Base-by-base conservation (phyloP, 2,329 filamentous ascomycete genomes). In the Trichoderma guizhouense region DNA sequence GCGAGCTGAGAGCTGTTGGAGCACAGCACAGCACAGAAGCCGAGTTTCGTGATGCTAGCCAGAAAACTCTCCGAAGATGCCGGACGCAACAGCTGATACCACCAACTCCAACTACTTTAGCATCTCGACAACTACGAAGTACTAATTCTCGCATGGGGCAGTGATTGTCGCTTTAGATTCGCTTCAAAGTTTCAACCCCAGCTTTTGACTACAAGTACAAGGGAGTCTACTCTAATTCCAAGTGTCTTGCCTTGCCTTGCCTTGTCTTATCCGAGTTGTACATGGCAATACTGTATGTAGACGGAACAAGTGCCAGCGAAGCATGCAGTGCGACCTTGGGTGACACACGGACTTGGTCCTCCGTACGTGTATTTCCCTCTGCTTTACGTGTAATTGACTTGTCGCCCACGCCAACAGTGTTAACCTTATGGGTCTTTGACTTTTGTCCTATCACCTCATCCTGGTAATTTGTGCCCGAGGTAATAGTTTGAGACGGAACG, bases 1-100 rank as follows among this genome's bases (percentile, higher is more conserved):
- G 21, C n/a, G 8, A 32, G 65, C 51, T 57, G 24, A 26, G 34
- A 58, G 51, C 65, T 68, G 65, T 47, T 68, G 64, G 64, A 26
- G 21, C 14, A 30, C 43, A 36, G 32, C n/a, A 60, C 51, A 26
- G 14, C 14, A 30, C 43, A 36, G 34, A 39, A 60, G 53, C 34
- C 28, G 36, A 34, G 64, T 36, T 36, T 28, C 39, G 36, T 47
- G 11, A 15, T 47, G 53, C 58, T 53, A 34, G 32, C 28, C 26
- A 53, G n/a, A 66, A 65, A 63, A 55, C 67, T 63, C 67, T 70
- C 67, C 67, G 67, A 70, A 7, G 67, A 63, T 28, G 67, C 67
- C 67, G 67, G 43, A 39, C 30, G 32, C 32, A 57, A 58, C 32
- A 30, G 43, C 30, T 51, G 18, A 51, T 51, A 21, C n/a, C n/a